phyloP scores from a whole-genome alignment of 2,329 filamentous ascomycete genomes.

The Atkinsonella hypoxylon region DNA sequence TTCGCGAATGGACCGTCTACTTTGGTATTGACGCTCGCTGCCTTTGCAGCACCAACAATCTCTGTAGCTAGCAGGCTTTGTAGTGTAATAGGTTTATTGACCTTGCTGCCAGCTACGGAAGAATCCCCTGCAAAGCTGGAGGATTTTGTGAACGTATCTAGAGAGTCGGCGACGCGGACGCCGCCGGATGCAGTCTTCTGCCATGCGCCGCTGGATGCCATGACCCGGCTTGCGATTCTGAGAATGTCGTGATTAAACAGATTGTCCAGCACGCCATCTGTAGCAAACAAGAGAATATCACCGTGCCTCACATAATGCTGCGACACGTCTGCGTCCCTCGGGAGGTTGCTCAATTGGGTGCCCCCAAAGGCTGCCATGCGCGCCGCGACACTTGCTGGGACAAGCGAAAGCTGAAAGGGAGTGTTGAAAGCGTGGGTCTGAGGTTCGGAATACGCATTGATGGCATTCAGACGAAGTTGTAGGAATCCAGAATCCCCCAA shows the following conservation, averaged over 20 bases:
- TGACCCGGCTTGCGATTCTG: conserved; percentile 62
- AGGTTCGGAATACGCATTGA: conserved; percentile 69
- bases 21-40: conserved; percentile 68
- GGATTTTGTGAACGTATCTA: conserved; percentile 33
- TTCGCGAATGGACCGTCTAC: conserved; percentile 89
- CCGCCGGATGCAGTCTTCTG: conserved; percentile 44
- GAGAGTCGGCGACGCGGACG: conserved; percentile 48
- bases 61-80: conserved; percentile 70
- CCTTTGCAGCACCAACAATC: conserved; percentile 72
- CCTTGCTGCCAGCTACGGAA: conserved; percentile 9
- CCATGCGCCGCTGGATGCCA: conserved; percentile 69
- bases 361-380: conserved; percentile 79
- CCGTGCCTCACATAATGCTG: conserved; percentile 72
- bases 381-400: conserved; percentile 66
- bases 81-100: conserved; percentile 37
- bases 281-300: conserved; percentile 86
- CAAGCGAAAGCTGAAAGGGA: conserved; percentile 83
- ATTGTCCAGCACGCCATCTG: conserved; percentile 94
- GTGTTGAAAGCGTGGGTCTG: conserved; percentile 98
- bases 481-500: conserved; percentile 92
- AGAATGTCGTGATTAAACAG: conserved; percentile 84
- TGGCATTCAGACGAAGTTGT: conserved; percentile 71
- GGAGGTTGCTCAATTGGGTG: conserved; percentile 67
- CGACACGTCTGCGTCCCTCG: conserved; percentile 70
- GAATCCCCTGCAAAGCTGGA: conserved; percentile 12